Evolutionary conservation across 1,284 basidiomycete genomes (phyloP), one percentile per base, ranked within the genome.

Genomic region (Cerioporus squamosus): DNA sequence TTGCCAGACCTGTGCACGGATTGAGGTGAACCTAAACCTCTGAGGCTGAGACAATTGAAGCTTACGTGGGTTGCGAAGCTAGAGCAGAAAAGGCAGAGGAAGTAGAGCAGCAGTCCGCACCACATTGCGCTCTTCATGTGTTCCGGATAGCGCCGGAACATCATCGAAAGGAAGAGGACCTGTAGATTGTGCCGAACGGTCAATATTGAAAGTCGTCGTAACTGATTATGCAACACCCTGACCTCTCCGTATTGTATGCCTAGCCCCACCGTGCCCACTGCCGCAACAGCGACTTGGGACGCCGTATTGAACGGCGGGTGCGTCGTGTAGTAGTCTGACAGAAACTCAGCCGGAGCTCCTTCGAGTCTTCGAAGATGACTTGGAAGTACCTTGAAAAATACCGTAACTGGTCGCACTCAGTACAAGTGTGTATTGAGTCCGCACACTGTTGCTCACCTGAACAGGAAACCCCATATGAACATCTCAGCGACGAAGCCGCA

Each of bases 391-490:
- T 60, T 66, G 62, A 39, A 66, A 66, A 29, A 66, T 66, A 57
- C 65, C 65, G 33, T 65, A 66, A 44, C 65, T 66, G n/a, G 10
- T 17, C 14, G 36, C 8, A 24, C 12, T 6, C 20, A 36, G 10
- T 5, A 49, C 44, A 2, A n/a, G 8, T 7, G 15, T n/a, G 36
- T 31, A 40, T 20, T n/a, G 26, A 9, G 12, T 4, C 38, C 18
- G 7, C n/a, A 18, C 7, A 18, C 9, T 22, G 26, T 29, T 5
- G n/a, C 57, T 6, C 17, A 57, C 62, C 62, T 64, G 57, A 61
- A 64, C n/a, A 59, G 20, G 50, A 64, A 64, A 3, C 77, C 75
- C 77, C 77, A 79, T 20, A 79, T 69, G 49, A 79, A 66, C 26
- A 72, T 72, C 52, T 78, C 74, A 5, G 77, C 70, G n/a, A 64